Base-by-base conservation (phyloP, 306 rosid genomes). In the Corylus avellana region DNA sequence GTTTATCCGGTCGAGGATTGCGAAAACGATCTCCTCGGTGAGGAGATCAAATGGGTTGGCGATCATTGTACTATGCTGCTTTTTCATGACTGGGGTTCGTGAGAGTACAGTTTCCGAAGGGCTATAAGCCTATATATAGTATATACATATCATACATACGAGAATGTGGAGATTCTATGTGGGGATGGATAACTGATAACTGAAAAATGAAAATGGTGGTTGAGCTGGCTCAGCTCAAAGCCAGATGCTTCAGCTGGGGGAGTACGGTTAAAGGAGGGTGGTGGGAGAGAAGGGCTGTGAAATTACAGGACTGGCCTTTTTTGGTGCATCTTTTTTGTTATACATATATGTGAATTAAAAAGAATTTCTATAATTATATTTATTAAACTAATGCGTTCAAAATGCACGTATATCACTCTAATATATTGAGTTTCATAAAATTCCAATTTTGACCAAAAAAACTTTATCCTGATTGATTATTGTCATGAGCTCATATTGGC, bases 11-110 rank as follows among this genome's bases (percentile, higher is more conserved):
- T 93, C 98, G 2, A 95, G 94, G 83, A 95, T 84, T 8, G 44
- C 47, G 81, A 93, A 90, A 1, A 90, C 49, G 76, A 95, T 86
- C 78, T 95, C 99, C 16, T 95, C 97, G 0, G 96, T 84, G 16
- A 95, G 85, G 62, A 80, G 47, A 68, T 90, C 89, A 73, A 93
- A 91, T 8, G 85, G 84, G 83, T 86, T 83, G 7, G 16, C 48
- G 20, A 7, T 12, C 12, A 18, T 29, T 32, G 37, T 54, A 16
- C 4, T 53, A 22, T 7, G 7, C 44, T 5, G 79, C 67, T 58
- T 77, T 18, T 73, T 84, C 87, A 77, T 84, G 48, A 35, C 48
- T n/a, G 49, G 12, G 1, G 25, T 18, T 68, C 42, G 16, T 8
- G 46, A 14, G 25, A 44, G 7, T 6, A 8, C 22, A 57, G 50